Conservation (phyloP, 306 rosid species). For the Pyrus pyrifolia region DNA sequence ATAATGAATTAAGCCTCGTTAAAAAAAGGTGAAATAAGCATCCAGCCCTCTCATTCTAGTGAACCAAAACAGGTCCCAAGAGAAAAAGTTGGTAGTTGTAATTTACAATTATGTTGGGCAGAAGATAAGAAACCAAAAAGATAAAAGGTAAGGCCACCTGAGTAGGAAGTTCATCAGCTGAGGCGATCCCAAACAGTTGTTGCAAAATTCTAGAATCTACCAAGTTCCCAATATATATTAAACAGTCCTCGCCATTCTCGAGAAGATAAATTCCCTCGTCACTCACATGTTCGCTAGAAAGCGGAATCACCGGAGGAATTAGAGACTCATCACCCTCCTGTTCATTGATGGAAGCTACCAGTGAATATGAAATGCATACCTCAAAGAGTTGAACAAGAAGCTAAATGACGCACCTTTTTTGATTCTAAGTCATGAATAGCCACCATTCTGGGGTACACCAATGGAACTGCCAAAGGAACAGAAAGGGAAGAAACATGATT, state of each 20-base stretch:
- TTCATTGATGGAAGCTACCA: constrained; percentile 11
- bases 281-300: constrained; percentile 78
- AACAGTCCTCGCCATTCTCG: constrained; percentile 90
- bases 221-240: constrained; percentile 66
- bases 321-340: constrained; percentile 68
- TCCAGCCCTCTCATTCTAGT: background rate
- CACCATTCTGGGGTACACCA: constrained; percentile 94
- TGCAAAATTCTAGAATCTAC: constrained; percentile 52
- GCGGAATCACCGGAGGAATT: constrained; percentile 78
- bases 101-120: background rate
- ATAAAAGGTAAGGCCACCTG: constrained; percentile 45
- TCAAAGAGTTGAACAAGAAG: background rate
- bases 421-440: constrained; percentile 73
- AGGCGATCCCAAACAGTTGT: constrained; percentile 60
- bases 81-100: background rate
- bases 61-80: background rate
- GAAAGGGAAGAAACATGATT: constrained; percentile 79
- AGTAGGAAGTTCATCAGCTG: constrained; percentile 66
- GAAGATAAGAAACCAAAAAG: background rate
- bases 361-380: constrained; percentile 9
- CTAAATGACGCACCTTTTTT: constrained; percentile 40
- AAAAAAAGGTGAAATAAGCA: background rate
- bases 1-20: too few species aligned
- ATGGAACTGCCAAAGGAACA: constrained; percentile 76
- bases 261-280: constrained; percentile 92